phyloP scores from a whole-genome alignment of 140 eudicot genomes.

The Anethum foeniculum region DNA sequence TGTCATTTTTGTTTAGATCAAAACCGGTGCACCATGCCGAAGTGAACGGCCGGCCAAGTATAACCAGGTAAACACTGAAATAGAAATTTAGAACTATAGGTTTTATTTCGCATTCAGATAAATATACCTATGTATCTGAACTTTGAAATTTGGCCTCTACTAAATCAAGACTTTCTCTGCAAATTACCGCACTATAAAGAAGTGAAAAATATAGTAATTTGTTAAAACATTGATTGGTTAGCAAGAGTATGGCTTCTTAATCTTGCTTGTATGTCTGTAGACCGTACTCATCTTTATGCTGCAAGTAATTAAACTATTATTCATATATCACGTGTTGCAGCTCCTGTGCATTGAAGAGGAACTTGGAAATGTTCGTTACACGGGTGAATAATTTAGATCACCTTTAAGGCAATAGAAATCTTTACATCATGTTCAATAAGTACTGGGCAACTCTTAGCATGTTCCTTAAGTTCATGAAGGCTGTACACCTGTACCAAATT shows the following conservation, averaged over 20 bases:
- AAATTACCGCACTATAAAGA: not conserved
- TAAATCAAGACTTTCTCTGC: not conserved
- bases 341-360: conserved; percentile 95
- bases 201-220: not conserved
- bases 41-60: conserved; percentile 90
- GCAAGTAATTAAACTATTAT: conserved; percentile 1
- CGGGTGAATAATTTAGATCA: conserved; percentile 77
- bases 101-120: not conserved
- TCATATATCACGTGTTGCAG: conserved; percentile 29
- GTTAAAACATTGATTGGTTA: not conserved
- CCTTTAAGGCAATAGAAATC: conserved; percentile 29
- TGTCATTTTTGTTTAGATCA: conserved; percentile 42
- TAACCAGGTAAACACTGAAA: conserved; percentile 55
- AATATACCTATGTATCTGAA: not conserved
- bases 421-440: conserved; percentile 14
- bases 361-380: conserved; percentile 87
- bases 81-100: not conserved
- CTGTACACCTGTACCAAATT: not conserved
- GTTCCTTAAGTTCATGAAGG: conserved; percentile 9
- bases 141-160: not conserved
- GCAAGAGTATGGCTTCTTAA: not conserved
- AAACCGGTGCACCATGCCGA: conserved; percentile 96
- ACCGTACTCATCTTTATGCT: not conserved
- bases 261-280: not conserved
- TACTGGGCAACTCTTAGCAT: conserved; percentile 6